Base-by-base conservation (phyloP, 2,329 filamentous ascomycete species). In the Graphiopsis chlorocephala region DNA sequence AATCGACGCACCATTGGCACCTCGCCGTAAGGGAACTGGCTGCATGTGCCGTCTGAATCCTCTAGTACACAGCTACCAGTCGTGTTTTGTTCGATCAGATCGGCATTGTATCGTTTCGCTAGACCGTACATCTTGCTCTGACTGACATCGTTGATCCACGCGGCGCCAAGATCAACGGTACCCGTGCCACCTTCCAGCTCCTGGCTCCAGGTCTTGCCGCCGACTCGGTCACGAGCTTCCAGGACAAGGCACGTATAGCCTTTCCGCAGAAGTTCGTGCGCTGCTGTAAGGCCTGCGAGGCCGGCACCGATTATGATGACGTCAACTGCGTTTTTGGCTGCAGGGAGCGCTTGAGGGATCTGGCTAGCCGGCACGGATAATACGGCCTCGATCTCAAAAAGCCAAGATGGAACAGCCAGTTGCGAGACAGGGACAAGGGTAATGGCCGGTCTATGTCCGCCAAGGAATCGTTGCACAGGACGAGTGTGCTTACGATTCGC, bases 101-200 rank as follows among this genome's bases (percentile, higher is more conserved):
- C 79, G 0, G 82, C 68, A 0, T 78, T 77, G 58, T 80, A 83
- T 45, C 72, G 67, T 56, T 77, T 68, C 0, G 78, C 78, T 7
- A 84, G 71, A 0, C 71, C 75, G 67, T 73, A 81, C 57, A 86
- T 79, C 3, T 75, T 74, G 28, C 68, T 74, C 67, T 87, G 84
- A 59, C 80, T 84, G 1, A 75, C 80, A 61, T 86, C 82, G 67
- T 88, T 88, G 67, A 87, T 82, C 86, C 85, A 88, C 0, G 83
- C 84, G 0, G 84, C 86, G 2, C 85, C 85, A 0, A 86, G 70
- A 25, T 88, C 86, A 8, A 81, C 76, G 0, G 74, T 65, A 0
- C 80, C 80, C 2, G 71, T 72, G 33, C 70, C 77, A 8, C 38
- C 73, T 65, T 74, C 68, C 8, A 75, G 67, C 0, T 74, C 71